A percentile compares a stretch with the other conserved stretches of the same genome.
Evolutionary conservation across 345 rosid species (phyloP).

Genomic region (Bruguiera sexangula): DNA sequence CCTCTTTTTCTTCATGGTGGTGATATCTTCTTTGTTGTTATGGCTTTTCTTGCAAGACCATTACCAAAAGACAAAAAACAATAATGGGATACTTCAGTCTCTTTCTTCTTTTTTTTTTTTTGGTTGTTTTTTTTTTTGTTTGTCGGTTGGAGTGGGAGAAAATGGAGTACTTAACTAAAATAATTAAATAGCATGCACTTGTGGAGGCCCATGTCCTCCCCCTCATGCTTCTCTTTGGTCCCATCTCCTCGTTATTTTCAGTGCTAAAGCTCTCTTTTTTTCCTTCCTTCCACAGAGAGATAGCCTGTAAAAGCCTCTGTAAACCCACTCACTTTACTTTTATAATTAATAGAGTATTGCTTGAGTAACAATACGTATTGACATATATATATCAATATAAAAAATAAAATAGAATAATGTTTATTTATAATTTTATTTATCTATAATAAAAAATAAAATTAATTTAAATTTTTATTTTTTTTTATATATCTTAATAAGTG

Average conservation of each 20-base stretch:
- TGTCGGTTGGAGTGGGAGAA: too few relatives aligned
- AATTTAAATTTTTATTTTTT: too few relatives aligned
- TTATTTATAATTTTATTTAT: too few relatives aligned
- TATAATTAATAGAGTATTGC: background rate
- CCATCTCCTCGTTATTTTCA: constrained; percentile 34
- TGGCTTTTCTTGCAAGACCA: background rate
- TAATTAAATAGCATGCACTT: background rate
- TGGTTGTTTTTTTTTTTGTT: too few relatives aligned
- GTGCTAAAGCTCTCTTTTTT: constrained; percentile 25
- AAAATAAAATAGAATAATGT: too few relatives aligned
- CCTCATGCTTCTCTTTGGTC: constrained; percentile 15
- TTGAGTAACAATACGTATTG: background rate
- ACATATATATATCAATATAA: too few relatives aligned
- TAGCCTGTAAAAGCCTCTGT: constrained; percentile 33
- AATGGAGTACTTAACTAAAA: background rate
- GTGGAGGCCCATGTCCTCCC: constrained; percentile 37
- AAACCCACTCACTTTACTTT: constrained; percentile 6
- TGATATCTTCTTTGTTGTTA: constrained; percentile 18
- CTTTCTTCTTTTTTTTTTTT: too few relatives aligned
- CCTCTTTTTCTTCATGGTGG: constrained; percentile 11
- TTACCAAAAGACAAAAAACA: background rate
- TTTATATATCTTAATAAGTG: too few relatives aligned
- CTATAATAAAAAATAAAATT: too few relatives aligned
- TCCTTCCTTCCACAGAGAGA: background rate
- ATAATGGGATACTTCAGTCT: background rate